Percentiles rank a stretch among this genome's conserved stretches.
Evolutionary conservation across 2,329 filamentous ascomycete species (phyloP).

Genomic region (Shiraia sp.): DNA sequence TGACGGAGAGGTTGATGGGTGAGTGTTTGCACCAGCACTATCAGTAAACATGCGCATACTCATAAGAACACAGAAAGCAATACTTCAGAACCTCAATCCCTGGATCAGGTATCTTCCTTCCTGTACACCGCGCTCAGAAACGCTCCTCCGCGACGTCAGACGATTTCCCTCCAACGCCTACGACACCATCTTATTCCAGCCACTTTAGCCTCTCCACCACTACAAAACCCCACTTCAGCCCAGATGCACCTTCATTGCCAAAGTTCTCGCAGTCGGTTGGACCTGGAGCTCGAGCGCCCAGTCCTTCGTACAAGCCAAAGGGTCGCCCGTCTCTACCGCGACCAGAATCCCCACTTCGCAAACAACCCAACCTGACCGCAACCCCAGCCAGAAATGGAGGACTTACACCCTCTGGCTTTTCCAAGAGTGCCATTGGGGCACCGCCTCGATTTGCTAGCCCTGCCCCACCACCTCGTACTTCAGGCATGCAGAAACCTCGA

Average conservation of each 20-base stretch:
- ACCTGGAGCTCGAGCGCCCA: constrained; percentile 68
- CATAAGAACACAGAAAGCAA: constrained; percentile 47
- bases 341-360: constrained; percentile 82
- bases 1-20: constrained; percentile 94
- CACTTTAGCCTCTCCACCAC: constrained; percentile 62
- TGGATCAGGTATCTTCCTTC: constrained; percentile 91
- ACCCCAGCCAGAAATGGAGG: constrained; percentile 59
- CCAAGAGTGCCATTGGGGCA: constrained; percentile 58
- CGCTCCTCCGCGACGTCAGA: constrained; percentile 62
- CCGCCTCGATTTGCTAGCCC: constrained; percentile 65
- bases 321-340: constrained; percentile 78
- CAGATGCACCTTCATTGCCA: constrained; percentile 62
- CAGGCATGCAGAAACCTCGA: constrained; percentile 54
- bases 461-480: constrained; percentile 60
- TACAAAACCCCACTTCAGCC: constrained; percentile 45
- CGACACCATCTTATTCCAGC: constrained; percentile 61
- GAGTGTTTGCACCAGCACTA: constrained; percentile 41
- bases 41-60: constrained; percentile 5
- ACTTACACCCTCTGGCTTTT: constrained; percentile 58
- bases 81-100: constrained; percentile 83
- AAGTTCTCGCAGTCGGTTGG: constrained; percentile 91
- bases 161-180: constrained; percentile 68
- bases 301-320: constrained; percentile 71
- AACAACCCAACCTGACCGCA: constrained; percentile 48
- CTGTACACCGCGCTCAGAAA: constrained; percentile 76